Conservation (phyloP, 129 eudicot species). For the Solidago caesia region DNA sequence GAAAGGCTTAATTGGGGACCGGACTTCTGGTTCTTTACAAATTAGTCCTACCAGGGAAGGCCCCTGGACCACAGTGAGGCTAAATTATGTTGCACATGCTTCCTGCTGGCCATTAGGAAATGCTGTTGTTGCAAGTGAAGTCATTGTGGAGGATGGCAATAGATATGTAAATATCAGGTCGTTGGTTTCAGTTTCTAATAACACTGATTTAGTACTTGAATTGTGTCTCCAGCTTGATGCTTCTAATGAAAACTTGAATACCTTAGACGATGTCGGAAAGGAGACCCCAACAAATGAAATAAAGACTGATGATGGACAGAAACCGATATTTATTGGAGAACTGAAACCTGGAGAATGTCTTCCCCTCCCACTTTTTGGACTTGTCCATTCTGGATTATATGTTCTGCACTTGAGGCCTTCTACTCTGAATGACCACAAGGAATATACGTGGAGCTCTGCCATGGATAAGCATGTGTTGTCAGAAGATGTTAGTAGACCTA, state of each 20-base stretch:
- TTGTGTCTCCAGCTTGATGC: conserved; percentile 54
- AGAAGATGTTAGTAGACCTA: conserved; percentile 36
- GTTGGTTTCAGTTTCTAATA: conserved; percentile 76
- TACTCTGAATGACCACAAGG: conserved; percentile 34
- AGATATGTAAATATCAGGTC: conserved; percentile 89
- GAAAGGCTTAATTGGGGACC: conserved; percentile 31
- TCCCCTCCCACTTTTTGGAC: conserved; percentile 83
- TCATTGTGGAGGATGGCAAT: conserved; percentile 69
- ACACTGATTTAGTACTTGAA: conserved; percentile 63
- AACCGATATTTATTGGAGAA: conserved; percentile 51
- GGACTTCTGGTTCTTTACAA: conserved; percentile 66
- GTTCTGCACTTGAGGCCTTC: conserved; percentile 69
- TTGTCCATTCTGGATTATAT: conserved; percentile 52
- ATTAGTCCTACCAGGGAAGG: conserved; percentile 87
- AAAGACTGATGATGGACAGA: conserved; percentile 30
- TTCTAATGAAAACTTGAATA: conserved; percentile 32
- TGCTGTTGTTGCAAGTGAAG: conserved; percentile 97
- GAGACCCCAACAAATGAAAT: conserved; percentile 29
- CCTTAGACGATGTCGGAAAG: conserved; percentile 27
- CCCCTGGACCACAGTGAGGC: conserved; percentile 86
- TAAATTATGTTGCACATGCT: conserved; percentile 89
- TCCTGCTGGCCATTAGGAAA: conserved; percentile 91
- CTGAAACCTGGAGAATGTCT: conserved; percentile 65
- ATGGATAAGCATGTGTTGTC: conserved; percentile 46
- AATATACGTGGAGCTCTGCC: conserved; percentile 81